Evolutionary conservation across 1,139 yeast species (phyloP).

Genomic region (Hanseniaspora uvarum): DNA sequence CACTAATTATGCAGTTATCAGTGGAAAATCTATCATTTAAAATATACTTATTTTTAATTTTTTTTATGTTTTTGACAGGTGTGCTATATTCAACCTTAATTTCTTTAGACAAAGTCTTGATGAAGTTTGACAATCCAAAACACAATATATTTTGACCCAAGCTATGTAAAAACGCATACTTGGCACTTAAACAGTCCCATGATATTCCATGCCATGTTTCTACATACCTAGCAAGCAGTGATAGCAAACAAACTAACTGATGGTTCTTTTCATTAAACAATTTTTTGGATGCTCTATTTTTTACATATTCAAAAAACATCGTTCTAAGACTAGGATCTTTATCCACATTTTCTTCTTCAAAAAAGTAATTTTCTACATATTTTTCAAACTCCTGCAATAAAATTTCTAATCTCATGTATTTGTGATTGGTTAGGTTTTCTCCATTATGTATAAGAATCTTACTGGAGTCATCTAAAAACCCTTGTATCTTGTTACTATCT

Average conservation of each 20-base stretch:
- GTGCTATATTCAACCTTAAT: slow-evolving; percentile 36
- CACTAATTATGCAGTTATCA: slow-evolving; percentile 56
- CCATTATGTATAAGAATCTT: slow-evolving; percentile 2
- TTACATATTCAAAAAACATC: slow-evolving; percentile 8
- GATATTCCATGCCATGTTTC: slow-evolving; percentile 76
- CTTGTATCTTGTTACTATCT: slow-evolving; percentile 26
- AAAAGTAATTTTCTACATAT: slow-evolving; percentile 47
- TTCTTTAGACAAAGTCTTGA: slow-evolving; percentile 34
- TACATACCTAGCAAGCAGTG: slow-evolving; percentile 42
- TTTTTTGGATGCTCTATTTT: slow-evolving; percentile 35
- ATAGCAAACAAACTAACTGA: slow-evolving; percentile 43
- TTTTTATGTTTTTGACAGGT: slow-evolving; percentile 40
- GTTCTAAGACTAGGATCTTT: slow-evolving; percentile 43
- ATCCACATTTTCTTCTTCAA: slow-evolving; percentile 40
- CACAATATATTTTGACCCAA: slow-evolving; percentile 68
- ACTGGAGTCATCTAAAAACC: slow-evolving; percentile 39
- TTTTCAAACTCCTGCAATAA: slow-evolving; percentile 51
- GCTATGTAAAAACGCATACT: slow-evolving; percentile 53
- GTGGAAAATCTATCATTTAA: slow-evolving; percentile 31
- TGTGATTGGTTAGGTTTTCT: slow-evolving; percentile 27
- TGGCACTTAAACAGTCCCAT: slow-evolving; percentile 57
- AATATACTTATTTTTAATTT: slow-evolving; percentile 24
- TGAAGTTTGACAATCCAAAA: slow-evolving; percentile 41
- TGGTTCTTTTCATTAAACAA: slow-evolving; percentile 39
- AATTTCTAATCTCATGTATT: slow-evolving; percentile 33